Percentiles rank a stretch among this genome's conserved stretches.
Conservation (phyloP, 176 grass and related monocot genomes). For the Puya raimondii region DNA sequence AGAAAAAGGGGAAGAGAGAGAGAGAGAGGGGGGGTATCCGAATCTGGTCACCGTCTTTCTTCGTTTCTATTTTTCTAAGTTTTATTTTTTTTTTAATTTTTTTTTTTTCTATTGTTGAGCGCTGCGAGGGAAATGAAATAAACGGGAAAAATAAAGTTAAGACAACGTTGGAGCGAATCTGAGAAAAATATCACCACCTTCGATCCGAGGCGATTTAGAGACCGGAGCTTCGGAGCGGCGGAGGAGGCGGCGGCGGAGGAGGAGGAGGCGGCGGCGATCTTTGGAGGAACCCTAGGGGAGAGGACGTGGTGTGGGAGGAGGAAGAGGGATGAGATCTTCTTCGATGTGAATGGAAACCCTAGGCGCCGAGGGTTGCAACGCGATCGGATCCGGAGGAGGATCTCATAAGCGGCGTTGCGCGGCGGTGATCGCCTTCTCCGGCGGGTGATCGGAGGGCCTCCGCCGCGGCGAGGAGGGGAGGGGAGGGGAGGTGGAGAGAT, state of each 20-base stretch:
- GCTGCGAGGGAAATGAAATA: slow-evolving; percentile 7
- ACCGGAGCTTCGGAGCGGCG: not conserved
- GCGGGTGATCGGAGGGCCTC: not conserved
- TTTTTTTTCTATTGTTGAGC: slow-evolving; percentile 12
- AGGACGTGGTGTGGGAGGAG: not conserved
- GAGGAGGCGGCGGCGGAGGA: not conserved
- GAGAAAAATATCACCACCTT: slow-evolving; percentile 2
- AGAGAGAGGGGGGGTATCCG: slow-evolving; percentile 12
- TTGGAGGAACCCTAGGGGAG: not conserved
- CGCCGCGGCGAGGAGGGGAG: not conserved
- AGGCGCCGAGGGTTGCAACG: not conserved
- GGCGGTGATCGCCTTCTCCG: not conserved
- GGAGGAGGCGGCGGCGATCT: slow-evolving; percentile 16
- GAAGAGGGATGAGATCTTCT: slow-evolving; percentile 9
- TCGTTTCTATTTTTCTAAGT: slow-evolving; percentile 8
- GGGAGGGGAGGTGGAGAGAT: not conserved
- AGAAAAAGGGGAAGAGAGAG: not conserved
- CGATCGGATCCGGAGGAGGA: not conserved
- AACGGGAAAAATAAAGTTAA: slow-evolving; percentile 22
- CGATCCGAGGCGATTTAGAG: not conserved
- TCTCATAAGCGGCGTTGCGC: not conserved
- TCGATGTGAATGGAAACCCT: slow-evolving; percentile 10
- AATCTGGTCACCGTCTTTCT: slow-evolving; percentile 11
- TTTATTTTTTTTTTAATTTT: slow-evolving; percentile 2
- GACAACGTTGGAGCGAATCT: slow-evolving; percentile 4